Percentiles rank a stretch among this genome's conserved stretches.
phyloP scores from a whole-genome alignment of 305 asterid species.

The Solanum hybrid region DNA sequence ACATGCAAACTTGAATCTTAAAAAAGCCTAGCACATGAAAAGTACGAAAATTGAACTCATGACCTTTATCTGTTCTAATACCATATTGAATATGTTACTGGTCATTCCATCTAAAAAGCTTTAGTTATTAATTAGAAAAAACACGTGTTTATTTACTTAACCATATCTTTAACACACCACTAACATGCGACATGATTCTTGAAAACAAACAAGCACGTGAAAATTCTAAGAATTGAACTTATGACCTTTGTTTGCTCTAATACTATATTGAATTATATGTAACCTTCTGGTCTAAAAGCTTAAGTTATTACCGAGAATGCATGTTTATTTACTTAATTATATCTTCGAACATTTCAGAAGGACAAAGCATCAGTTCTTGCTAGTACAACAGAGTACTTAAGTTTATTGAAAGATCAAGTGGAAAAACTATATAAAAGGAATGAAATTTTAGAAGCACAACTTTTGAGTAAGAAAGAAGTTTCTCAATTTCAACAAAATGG shows the following conservation, averaged over 20 bases:
- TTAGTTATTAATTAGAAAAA: not conserved
- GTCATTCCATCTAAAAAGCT: not conserved
- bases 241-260: not conserved
- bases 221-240: not conserved
- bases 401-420: conserved; percentile 43
- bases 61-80: not conserved
- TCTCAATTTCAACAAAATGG: not conserved
- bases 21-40: not conserved
- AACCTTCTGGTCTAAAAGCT: not conserved
- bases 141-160: not conserved
- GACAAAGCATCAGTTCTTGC: conserved; percentile 72
- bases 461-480: not conserved
- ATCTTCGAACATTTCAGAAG: conserved; percentile 31
- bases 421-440: conserved; percentile 33
- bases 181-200: not conserved
- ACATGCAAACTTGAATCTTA: not conserved
- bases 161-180: not conserved
- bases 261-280: not conserved
- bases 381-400: conserved; percentile 43
- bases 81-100: not conserved
- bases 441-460: conserved; percentile 32
- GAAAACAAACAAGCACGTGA: not conserved
- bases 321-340: not conserved
- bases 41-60: not conserved
- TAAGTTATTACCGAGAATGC: not conserved